phyloP scores from a whole-genome alignment of 805 yeast species.

The Yarrowia sp. region DNA sequence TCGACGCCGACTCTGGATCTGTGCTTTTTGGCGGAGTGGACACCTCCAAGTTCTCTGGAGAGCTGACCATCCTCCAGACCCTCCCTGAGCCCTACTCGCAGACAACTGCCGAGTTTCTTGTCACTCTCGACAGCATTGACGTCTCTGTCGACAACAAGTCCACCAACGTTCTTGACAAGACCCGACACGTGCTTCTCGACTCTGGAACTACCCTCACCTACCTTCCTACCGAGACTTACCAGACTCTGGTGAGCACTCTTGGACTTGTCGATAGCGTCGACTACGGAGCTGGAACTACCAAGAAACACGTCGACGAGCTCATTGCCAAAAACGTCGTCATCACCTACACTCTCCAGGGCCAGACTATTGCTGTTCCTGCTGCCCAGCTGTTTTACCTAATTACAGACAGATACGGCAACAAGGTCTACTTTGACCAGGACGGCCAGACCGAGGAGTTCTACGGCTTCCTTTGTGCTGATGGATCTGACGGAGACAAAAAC shows the following conservation, averaged over 20 bases:
- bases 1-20: constrained; percentile 43
- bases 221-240: not conserved
- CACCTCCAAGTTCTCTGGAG: constrained; percentile 55
- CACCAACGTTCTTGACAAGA: constrained; percentile 34
- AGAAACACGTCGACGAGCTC: not conserved
- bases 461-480: not conserved
- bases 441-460: not conserved
- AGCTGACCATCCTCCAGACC: constrained; percentile 38
- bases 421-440: not conserved
- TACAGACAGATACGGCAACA: not conserved
- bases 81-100: constrained; percentile 29
- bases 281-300: not conserved
- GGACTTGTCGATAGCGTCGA: constrained; percentile 15
- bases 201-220: constrained; percentile 6
- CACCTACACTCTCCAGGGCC: constrained; percentile 11
- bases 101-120: not conserved
- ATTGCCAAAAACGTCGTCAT: not conserved
- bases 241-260: not conserved
- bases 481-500: not conserved
- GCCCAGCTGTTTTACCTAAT: not conserved
- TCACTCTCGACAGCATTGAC: constrained; percentile 29
- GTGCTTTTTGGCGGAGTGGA: constrained; percentile 69
- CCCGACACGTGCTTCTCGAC: constrained; percentile 59
- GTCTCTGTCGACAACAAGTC: constrained; percentile 35
- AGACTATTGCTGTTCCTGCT: not conserved